phyloP scores from a whole-genome alignment of 306 rosid species.

The Sphenostylis stenocarpa region DNA sequence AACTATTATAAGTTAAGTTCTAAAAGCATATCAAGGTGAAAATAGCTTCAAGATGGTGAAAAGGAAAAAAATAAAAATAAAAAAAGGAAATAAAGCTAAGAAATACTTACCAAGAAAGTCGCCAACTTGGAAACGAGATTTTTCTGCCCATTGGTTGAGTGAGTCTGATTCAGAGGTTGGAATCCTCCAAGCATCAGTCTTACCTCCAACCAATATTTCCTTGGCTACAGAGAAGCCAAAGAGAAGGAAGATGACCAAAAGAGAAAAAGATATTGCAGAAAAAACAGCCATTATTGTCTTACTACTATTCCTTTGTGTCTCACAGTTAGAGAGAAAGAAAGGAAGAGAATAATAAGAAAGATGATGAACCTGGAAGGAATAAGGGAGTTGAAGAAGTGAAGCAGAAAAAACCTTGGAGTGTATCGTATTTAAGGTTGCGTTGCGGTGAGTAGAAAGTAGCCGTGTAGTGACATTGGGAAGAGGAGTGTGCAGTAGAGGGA shows the following conservation, averaged over 20 bases:
- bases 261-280: slow-evolving; percentile 16
- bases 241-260: slow-evolving; percentile 34
- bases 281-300: slow-evolving; percentile 47
- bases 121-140: slow-evolving; percentile 57
- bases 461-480: slow-evolving; percentile 46
- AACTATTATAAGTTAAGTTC: background rate
- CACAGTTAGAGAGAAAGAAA: background rate
- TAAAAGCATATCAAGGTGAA: background rate
- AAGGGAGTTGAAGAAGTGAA: background rate
- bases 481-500: background rate
- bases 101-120: slow-evolving; percentile 56
- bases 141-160: slow-evolving; percentile 75
- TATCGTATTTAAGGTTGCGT: slow-evolving; percentile 42
- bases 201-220: slow-evolving; percentile 72
- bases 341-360: background rate
- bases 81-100: background rate
- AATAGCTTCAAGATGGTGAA: background rate
- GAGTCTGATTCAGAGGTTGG: slow-evolving; percentile 65
- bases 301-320: background rate
- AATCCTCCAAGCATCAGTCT: slow-evolving; percentile 58
- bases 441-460: slow-evolving; percentile 47
- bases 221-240: slow-evolving; percentile 48
- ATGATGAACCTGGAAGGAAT: background rate
- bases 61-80: background rate
- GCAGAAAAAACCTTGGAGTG: background rate